Evolutionary conservation across 176 grass and related monocot species (phyloP), one percentile per base, ranked within the genome.

Genomic region (Eragrostis curvula): DNA sequence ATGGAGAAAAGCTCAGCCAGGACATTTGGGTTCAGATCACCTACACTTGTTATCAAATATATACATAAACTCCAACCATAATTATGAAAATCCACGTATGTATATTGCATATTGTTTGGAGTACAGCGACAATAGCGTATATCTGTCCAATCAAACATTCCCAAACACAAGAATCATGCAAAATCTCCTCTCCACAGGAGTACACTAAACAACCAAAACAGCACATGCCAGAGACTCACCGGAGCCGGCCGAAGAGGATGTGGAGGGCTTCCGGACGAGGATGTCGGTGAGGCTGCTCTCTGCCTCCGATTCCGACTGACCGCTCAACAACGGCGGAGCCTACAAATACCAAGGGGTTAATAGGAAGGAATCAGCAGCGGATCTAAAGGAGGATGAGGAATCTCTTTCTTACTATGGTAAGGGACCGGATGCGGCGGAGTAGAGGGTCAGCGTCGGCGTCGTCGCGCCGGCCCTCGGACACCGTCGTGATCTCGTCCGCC

Each of bases 1-100:
- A 99, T 74, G 0, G 89, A 86, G 45, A 96, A 99, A 78, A 96
- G 87, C 77, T 96, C 89, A 52, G 89, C 84, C 68, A 96, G 82
- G 73, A 96, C 77, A 87, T 88, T 93, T 20, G 89, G 96, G 61
- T 85, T 90, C 82, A 96, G 59, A 43, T 82, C 82, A 72, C 93
- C 89, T 99, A 66, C 66, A 80, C 3, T 45, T n/a, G 66, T 79
- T 83, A 79, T 8, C 14, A 8, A 55, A 40, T 36, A 77, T 17
- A 86, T 12, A 55, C 5, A 63, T 78, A 46, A 81, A 85, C 5
- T 29, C 51, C 21, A 79, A 65, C 8, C 51, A 66, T 3, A 76
- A 53, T 14, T 15, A 69, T n/a, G 17, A 45, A 24, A 73, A 68
- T 75, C 18, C 21, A 83, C 42, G 25, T 27, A 27, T 5, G 53